Conservation (phyloP, 495 filamentous ascomycete genomes). For the Massariosphaeria phaeospora region DNA sequence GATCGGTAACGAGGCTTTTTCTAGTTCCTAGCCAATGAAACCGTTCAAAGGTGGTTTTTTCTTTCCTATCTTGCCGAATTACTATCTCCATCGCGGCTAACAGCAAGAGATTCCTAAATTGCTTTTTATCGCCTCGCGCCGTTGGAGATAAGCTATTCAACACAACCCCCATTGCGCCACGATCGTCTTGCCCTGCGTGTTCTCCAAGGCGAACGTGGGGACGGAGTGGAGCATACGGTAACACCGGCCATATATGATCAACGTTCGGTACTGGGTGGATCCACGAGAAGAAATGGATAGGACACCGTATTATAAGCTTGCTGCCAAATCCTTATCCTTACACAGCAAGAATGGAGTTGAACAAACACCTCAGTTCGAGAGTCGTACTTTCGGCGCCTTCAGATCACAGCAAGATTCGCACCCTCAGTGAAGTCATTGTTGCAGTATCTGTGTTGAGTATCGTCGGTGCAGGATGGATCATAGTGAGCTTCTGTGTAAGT, state of each 20-base stretch:
- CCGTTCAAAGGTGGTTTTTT: no score
- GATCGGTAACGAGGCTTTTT: no score
- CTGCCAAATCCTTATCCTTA: neutral
- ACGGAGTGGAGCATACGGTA: no score
- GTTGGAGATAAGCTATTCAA: conserved; percentile 22
- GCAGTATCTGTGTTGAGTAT: conserved; percentile 40
- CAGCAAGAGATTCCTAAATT: conserved; percentile 3
- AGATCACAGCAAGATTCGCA: conserved; percentile 27
- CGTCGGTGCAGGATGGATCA: conserved; percentile 44
- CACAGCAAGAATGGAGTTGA: conserved; percentile 6
- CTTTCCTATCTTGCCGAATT: no score
- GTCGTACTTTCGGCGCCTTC: conserved; percentile 40
- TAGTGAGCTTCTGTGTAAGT: conserved; percentile 42
- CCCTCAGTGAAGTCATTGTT: conserved; percentile 40
- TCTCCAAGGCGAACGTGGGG: no score
- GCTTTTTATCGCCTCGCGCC: conserved; percentile 9
- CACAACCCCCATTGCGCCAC: no score
- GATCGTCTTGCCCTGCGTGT: no score
- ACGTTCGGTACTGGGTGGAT: no score
- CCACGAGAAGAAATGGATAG: no score
- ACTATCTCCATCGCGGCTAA: no score
- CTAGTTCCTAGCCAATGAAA: no score
- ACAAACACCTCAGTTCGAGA: neutral
- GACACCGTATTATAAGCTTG: neutral
- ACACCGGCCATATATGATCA: no score